phyloP scores from a whole-genome alignment of 2,329 filamentous ascomycete genomes.

The Mycosphaerella arachidis region DNA sequence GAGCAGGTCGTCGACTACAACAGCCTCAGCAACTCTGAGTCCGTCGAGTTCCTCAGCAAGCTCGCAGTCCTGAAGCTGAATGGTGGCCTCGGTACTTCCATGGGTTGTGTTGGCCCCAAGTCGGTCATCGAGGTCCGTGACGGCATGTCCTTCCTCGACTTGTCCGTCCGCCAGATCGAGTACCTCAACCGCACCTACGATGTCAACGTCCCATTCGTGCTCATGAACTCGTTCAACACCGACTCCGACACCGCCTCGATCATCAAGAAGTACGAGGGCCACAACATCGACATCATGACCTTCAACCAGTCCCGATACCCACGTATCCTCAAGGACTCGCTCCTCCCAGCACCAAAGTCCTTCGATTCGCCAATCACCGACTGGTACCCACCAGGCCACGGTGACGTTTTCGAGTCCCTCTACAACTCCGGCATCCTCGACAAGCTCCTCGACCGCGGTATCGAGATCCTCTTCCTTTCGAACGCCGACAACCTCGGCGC shows the following conservation, averaged over 20 bases:
- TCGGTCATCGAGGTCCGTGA: conserved; percentile 99
- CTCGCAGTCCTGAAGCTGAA: conserved; percentile 98
- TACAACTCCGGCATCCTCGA: conserved; percentile 99
- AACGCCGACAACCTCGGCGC: conserved; percentile 98
- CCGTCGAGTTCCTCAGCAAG: conserved; percentile 92
- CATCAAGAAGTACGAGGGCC: conserved; percentile 99
- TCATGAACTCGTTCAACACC: conserved; percentile 99
- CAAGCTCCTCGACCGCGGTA: conserved; percentile 88
- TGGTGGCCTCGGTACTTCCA: conserved; percentile 97
- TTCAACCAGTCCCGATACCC: conserved; percentile 99
- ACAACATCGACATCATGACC: conserved; percentile 98
- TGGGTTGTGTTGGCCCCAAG: conserved; percentile 99
- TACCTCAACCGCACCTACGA: conserved; percentile 97
- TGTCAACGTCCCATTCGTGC: conserved; percentile 94
- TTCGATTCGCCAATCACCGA: conserved; percentile 83
- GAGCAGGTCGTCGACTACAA: conserved; percentile 95
- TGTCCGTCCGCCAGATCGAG: conserved; percentile 98
- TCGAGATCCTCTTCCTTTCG: conserved; percentile 97
- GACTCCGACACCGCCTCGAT: conserved; percentile 96
- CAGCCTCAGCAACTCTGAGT: conserved; percentile 81
- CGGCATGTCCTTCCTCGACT: conserved; percentile 99
- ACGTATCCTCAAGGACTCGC: conserved; percentile 95
- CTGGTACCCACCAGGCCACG: conserved; percentile 98
- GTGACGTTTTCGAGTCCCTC: conserved; percentile 98
- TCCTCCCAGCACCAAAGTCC: conserved; percentile 89